phyloP scores from a whole-genome alignment of 371 early-diverging fungal genomes.

The Rhizopus arrhizus region DNA sequence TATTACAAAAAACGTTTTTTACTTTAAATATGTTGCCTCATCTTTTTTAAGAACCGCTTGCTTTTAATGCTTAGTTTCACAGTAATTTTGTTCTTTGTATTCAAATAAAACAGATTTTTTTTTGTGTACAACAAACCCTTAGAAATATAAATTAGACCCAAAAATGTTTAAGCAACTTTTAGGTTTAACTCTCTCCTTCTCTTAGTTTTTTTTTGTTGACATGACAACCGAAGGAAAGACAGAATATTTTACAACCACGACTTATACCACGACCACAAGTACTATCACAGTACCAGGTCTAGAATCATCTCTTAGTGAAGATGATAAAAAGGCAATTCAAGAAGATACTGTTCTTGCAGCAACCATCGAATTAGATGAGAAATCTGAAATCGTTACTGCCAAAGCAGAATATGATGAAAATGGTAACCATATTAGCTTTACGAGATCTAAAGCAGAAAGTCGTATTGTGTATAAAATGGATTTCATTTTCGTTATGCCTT shows the following conservation, averaged over 20 bases:
- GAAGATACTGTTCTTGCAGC: slow-evolving; percentile 7
- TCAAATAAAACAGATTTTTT: no score
- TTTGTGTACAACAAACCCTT: no score
- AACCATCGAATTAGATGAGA: slow-evolving; percentile 6
- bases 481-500: slow-evolving; percentile 31
- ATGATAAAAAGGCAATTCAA: background rate
- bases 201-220: slow-evolving; percentile 9
- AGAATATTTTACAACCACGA: slow-evolving; percentile 8
- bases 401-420: slow-evolving; percentile 23
- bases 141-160: no score
- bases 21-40: no score
- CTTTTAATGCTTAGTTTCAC: no score
- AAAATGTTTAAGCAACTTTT: no score
- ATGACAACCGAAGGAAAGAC: slow-evolving; percentile 25
- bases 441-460: slow-evolving; percentile 17
- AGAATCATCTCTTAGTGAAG: background rate
- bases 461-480: slow-evolving; percentile 19
- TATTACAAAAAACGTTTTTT: no score
- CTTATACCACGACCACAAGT: background rate
- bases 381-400: background rate
- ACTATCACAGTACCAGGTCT: slow-evolving; percentile 6
- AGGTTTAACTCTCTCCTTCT: slow-evolving; percentile 1
- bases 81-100: no score
- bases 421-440: slow-evolving; percentile 30
- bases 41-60: no score